A percentile compares a stretch with the other conserved stretches of the same genome.
phyloP scores from a whole-genome alignment of 768 basidiomycete species.

The Phylloporus sp. region DNA sequence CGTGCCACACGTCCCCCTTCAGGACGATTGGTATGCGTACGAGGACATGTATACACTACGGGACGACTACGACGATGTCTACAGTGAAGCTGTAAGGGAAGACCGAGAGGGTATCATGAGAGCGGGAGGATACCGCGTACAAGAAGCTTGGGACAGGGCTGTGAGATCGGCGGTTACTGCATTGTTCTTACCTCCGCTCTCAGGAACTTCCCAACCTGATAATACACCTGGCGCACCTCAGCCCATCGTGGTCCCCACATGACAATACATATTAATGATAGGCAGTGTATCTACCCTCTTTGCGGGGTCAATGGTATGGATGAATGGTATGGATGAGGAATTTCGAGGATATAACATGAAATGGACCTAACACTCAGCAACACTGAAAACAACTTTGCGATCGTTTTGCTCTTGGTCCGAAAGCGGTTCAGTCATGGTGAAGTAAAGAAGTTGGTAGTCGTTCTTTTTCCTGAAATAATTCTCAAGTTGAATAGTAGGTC shows the following conservation, averaged over 20 bases:
- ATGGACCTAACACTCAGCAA: slow-evolving; percentile 26
- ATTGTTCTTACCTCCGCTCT: slow-evolving; percentile 55
- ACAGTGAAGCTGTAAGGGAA: slow-evolving; percentile 70
- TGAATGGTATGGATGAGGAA: background rate
- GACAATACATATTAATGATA: slow-evolving; percentile 7
- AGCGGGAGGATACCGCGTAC: slow-evolving; percentile 75
- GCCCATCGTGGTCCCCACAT: slow-evolving; percentile 42
- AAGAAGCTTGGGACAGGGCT: slow-evolving; percentile 85
- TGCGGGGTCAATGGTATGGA: background rate
- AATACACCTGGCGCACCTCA: slow-evolving; percentile 24
- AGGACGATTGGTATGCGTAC: slow-evolving; percentile 73
- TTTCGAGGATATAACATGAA: background rate
- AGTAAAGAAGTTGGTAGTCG: slow-evolving; percentile 80
- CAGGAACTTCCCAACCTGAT: slow-evolving; percentile 22
- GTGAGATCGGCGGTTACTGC: slow-evolving; percentile 68
- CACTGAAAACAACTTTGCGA: slow-evolving; percentile 53
- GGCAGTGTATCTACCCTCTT: background rate
- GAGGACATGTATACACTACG: slow-evolving; percentile 58
- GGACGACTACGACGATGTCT: slow-evolving; percentile 63
- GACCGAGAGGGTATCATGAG: slow-evolving; percentile 77
- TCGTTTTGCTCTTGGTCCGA: slow-evolving; percentile 44
- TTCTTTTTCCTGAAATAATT: slow-evolving; percentile 29
- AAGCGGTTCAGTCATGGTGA: slow-evolving; percentile 65
- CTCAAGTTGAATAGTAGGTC: background rate
- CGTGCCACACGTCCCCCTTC: slow-evolving; percentile 71